Evolutionary conservation across 2,329 filamentous ascomycete genomes (phyloP), one percentile per base, ranked within the genome.

Genomic region (Colletotrichum salicis): DNA sequence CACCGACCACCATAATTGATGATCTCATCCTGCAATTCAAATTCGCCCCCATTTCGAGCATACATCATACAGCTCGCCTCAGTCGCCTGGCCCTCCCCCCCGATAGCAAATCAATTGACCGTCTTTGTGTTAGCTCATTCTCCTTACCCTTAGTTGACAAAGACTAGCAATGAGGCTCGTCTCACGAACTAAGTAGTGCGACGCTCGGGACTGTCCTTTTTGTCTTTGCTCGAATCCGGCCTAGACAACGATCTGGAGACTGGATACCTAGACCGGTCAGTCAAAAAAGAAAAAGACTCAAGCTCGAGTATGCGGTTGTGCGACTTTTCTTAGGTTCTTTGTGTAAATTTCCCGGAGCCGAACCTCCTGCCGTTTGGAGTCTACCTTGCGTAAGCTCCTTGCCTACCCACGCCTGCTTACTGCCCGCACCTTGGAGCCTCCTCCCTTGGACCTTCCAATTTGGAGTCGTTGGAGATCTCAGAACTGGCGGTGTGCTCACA

Each of bases 121-220:
- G 45, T 31, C 31, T 27, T 52, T 4, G n/a, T 29, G 41, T 27
- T 63, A 19, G 48, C n/a, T 12, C 19, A n/a, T 11, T 15, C 3
- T 24, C 31, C 12, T 24, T 3, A 12, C 33, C 24, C 24, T 4
- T 27, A 12, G 45, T 24, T 31, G 10, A 54, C 48, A 54, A 37
- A 19, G 29, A 35, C 59, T 37, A 27, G 54, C n/a, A 12, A 27
- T 35, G 60, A 54, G 31, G 29, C 22, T 63, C 60, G 60, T 63
- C 60, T 63, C 60, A 63, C 60, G 60, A 63, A 5, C 19, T 8
- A 5, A 15, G 13, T 63, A 29, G 60, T 63, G 60, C 45, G 60
- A 54, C 60, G 12, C 45, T 54, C 31, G 7, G 60, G 4, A 31
- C 11, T n/a, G 22, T 37, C 15, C 22, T 15, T 33, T 41, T 41